These are phyloP conservation scores for Tremella yokohamensis DNA, from an alignment of 768 basidiomycete genomes.

Conservation along the genomic window DNA sequence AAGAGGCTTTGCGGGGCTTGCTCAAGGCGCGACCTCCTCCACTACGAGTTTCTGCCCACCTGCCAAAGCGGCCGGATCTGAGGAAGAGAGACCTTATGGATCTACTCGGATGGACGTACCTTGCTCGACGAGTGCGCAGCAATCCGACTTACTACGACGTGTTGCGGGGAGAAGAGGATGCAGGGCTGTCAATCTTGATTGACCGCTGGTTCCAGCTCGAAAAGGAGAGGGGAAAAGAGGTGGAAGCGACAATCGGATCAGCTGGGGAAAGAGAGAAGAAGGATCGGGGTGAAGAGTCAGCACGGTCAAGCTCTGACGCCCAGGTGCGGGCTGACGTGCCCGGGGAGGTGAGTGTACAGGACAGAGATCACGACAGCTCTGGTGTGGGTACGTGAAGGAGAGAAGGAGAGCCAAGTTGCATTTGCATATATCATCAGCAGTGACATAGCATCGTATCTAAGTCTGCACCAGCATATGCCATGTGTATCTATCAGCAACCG, in stretches of 20 bases:
- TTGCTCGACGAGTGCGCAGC: conserved; percentile 64
- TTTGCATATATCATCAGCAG: too few relatives aligned
- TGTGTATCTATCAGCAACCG: too few relatives aligned
- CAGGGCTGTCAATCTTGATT: conserved; percentile 66
- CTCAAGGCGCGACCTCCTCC: conserved; percentile 23
- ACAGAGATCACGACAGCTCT: neutral
- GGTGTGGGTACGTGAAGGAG: neutral
- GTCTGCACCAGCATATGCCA: too few relatives aligned
- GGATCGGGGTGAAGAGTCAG: conserved; percentile 6
- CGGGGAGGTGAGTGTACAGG: neutral
- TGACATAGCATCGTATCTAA: too few relatives aligned
- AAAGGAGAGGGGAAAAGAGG: neutral
- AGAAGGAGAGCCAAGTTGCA: too few relatives aligned
- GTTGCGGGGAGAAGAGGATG: conserved; percentile 53
- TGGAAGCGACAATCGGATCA: neutral
- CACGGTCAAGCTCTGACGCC: neutral
- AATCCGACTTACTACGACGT: conserved; percentile 86
- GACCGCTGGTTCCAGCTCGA: conserved; percentile 54
- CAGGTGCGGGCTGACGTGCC: neutral
- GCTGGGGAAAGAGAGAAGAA: conserved; percentile 1
- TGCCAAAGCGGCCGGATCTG: conserved; percentile 52
- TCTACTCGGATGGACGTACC: conserved; percentile 73
- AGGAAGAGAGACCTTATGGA: conserved; percentile 70
- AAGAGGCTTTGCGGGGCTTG: conserved; percentile 20
- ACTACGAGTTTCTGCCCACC: conserved; percentile 16